Evolutionary conservation across 257 asterid genomes (phyloP).

Genomic region (Primulina tabacum): DNA sequence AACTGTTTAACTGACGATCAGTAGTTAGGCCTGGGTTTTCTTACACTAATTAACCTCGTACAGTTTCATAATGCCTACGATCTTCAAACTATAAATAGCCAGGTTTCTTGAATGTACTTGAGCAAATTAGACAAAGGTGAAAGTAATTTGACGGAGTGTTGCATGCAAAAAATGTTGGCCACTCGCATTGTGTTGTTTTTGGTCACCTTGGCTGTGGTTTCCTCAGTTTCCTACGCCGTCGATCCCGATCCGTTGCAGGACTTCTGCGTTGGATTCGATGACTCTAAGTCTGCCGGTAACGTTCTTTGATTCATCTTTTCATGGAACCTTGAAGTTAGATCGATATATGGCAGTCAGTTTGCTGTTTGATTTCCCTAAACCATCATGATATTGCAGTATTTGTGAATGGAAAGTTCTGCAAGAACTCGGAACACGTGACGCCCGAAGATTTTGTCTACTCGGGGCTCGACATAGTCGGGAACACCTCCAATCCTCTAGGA

Average conservation of each 20-base stretch:
- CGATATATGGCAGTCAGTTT: too few relatives aligned
- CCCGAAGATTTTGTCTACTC: background rate
- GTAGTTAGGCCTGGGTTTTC: too few relatives aligned
- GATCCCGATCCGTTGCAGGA: conserved; percentile 5
- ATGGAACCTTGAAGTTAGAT: too few relatives aligned
- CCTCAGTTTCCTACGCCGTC: background rate
- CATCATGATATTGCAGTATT: conserved; percentile 8
- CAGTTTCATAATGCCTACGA: background rate
- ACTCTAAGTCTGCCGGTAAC: too few relatives aligned
- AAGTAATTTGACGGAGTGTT: too few relatives aligned
- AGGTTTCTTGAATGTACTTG: background rate
- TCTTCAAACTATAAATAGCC: background rate
- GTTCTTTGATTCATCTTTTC: too few relatives aligned
- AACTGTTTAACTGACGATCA: too few relatives aligned
- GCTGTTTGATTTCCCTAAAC: too few relatives aligned
- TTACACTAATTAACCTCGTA: too few relatives aligned
- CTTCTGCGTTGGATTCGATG: too few relatives aligned
- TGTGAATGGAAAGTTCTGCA: background rate
- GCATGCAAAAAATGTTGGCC: background rate
- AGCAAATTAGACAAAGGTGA: too few relatives aligned
- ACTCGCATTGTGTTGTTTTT: background rate
- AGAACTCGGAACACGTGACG: background rate
- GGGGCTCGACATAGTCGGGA: background rate
- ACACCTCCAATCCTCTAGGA: background rate
- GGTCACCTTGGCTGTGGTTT: background rate